Conservation (phyloP, 2,329 filamentous ascomycete genomes). For the Reticulascus tulasneorum region DNA sequence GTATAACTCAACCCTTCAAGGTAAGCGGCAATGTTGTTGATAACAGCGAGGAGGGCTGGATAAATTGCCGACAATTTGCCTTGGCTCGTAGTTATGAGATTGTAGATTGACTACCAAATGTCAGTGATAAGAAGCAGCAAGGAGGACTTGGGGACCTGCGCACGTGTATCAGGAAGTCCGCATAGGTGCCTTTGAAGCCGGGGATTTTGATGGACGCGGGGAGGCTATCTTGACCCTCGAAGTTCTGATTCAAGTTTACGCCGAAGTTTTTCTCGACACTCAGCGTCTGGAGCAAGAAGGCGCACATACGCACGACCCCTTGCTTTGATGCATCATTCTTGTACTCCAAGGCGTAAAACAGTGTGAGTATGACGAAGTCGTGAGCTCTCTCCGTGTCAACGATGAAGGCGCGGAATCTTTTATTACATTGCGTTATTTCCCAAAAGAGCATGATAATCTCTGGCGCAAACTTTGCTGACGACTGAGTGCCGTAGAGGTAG, state of each 20-base stretch:
- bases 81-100: conserved; percentile 84
- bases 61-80: conserved; percentile 89
- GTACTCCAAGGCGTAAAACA: conserved; percentile 92
- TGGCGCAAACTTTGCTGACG: conserved; percentile 78
- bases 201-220: conserved; percentile 76
- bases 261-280: conserved; percentile 92
- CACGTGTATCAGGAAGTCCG: conserved; percentile 88
- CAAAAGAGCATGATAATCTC: conserved; percentile 97
- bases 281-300: conserved; percentile 92
- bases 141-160: conserved; percentile 24
- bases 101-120: conserved; percentile 73
- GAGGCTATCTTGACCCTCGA: conserved; percentile 83
- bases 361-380: conserved; percentile 83
- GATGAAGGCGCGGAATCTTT: conserved; percentile 92
- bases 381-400: conserved; percentile 92
- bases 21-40: conserved; percentile 89
- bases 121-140: conserved; percentile 25
- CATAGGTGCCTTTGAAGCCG: conserved; percentile 85
- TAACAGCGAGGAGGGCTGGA: conserved; percentile 82
- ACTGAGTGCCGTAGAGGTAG: conserved; percentile 81
- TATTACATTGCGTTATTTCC: conserved; percentile 97
- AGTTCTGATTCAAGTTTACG: conserved; percentile 80
- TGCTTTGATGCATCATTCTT: conserved; percentile 83
- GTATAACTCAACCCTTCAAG: conserved; percentile 70
- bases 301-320: conserved; percentile 91